Evolutionary conservation across 805 yeast species (phyloP), one percentile per base, ranked within the genome.

Genomic region (Kluyveromyces starmeri): DNA sequence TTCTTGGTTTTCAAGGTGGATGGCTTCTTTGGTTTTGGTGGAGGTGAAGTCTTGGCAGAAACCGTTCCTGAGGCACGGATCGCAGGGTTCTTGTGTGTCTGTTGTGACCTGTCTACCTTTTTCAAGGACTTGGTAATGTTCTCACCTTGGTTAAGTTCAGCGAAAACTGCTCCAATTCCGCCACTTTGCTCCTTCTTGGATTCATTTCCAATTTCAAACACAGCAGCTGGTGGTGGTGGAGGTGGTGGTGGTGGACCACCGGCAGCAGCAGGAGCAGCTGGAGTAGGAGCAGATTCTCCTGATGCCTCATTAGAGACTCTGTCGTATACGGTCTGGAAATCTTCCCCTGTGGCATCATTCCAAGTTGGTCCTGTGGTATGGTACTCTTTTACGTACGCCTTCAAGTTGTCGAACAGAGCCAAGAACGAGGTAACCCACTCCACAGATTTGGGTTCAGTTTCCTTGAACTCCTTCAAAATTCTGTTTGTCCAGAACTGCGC

Each of bases 401-500:
- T 78, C 50, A 92, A 71, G 2, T 71, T 79, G 41, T 78, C 85
- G 53, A 85, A 77, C 15, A 84, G 61, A 17, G 64, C 58, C 48
- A 74, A 60, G 52, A 75, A 83, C 11, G 59, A 50, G 42, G 77
- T 75, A 25, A 81, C 95, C 97, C 97, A 92, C 38, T 79, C 81
- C 17, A 71, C 78, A 32, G 83, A 83, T 36, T 63, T 64, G 25
- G 72, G 66, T 46, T 82, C 86, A 32, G 71, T 62, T 13, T 79
- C 94, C 59, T 73, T 85, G 63, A 63, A 77, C 41, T 85, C 95
- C 60, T 88, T 88, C 55, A 88, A 61, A 27, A 89, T 79, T 48
- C 95, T 74, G 62, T 92, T 88, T 8, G 94, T 73, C 86, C 96
- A 92, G 62, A 92, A 92, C 56, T 81, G 89, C 22, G 95, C 83